phyloP scores from a whole-genome alignment of 441 rosid genomes.

The Viola pubescens region DNA sequence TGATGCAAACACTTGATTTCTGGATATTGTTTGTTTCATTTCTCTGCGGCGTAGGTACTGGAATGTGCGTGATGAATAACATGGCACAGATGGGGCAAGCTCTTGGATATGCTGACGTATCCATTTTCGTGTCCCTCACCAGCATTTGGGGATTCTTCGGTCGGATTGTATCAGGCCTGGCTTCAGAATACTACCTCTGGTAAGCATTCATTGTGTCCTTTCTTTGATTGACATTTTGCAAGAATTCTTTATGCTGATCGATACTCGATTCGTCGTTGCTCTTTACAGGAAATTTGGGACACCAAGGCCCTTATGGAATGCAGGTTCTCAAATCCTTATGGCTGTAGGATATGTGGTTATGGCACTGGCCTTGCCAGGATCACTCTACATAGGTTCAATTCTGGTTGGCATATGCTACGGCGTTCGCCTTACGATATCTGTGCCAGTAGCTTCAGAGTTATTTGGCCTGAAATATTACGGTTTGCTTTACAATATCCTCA shows the following conservation, averaged over 20 bases:
- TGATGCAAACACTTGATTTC: slow-evolving; percentile 49
- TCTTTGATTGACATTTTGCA: neutral
- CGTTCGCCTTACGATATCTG: slow-evolving; percentile 60
- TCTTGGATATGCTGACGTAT: slow-evolving; percentile 60
- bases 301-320: slow-evolving; percentile 71
- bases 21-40: slow-evolving; percentile 70
- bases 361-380: slow-evolving; percentile 60
- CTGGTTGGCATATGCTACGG: slow-evolving; percentile 65
- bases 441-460: slow-evolving; percentile 61
- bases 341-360: slow-evolving; percentile 45
- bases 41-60: slow-evolving; percentile 77
- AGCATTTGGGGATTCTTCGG: slow-evolving; percentile 86
- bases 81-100: slow-evolving; percentile 79
- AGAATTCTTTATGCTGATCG: no score
- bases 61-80: slow-evolving; percentile 72
- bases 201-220: slow-evolving; percentile 20
- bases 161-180: slow-evolving; percentile 56
- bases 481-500: slow-evolving; percentile 47
- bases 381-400: slow-evolving; percentile 59
- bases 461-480: slow-evolving; percentile 70
- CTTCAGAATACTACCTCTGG: slow-evolving; percentile 57
- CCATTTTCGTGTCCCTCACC: slow-evolving; percentile 58
- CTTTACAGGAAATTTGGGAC: slow-evolving; percentile 41
- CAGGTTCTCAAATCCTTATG: slow-evolving; percentile 59
- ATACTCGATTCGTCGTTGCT: no score